These are phyloP conservation scores for Biscutella laevigata DNA, from an alignment of 441 rosid genomes.

Conservation along the genomic window DNA sequence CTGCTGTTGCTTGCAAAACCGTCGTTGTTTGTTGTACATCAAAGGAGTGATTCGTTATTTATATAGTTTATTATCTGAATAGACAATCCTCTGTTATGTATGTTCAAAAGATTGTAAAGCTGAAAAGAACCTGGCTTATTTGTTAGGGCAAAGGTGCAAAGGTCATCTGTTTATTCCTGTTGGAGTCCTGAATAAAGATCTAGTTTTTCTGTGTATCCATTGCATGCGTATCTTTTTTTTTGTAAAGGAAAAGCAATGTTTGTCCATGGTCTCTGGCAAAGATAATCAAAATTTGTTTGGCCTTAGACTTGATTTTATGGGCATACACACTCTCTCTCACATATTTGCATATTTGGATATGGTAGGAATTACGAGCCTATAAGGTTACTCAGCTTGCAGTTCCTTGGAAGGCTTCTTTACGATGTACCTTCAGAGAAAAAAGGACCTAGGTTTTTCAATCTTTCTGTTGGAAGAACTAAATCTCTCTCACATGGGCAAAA, in stretches of 20 bases:
- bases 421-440: conserved; percentile 89
- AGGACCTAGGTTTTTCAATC: conserved; percentile 72
- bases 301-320: background rate
- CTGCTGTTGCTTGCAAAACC: background rate
- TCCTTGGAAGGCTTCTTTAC: conserved; percentile 85
- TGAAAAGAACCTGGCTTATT: background rate
- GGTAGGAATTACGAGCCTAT: conserved; percentile 85
- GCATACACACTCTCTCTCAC: conserved; percentile 8
- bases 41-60: background rate
- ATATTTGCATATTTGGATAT: conserved; percentile 11
- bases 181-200: conserved; percentile 5
- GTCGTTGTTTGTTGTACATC: background rate
- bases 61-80: background rate
- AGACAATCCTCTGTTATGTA: conserved; percentile 6
- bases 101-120: background rate
- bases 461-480: conserved; percentile 75
- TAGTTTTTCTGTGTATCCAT: conserved; percentile 9
- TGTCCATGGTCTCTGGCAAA: conserved; percentile 3
- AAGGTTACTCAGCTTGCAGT: conserved; percentile 91
- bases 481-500: conserved; percentile 54
- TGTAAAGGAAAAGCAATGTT: conserved; percentile 9
- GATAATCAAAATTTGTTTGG: background rate
- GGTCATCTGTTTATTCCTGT: background rate
- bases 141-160: conserved; percentile 13
- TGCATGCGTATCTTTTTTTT: background rate